A percentile compares a stretch with the other conserved stretches of the same genome.
phyloP scores from a whole-genome alignment of 345 rosid genomes.

The Passiflora organensis region DNA sequence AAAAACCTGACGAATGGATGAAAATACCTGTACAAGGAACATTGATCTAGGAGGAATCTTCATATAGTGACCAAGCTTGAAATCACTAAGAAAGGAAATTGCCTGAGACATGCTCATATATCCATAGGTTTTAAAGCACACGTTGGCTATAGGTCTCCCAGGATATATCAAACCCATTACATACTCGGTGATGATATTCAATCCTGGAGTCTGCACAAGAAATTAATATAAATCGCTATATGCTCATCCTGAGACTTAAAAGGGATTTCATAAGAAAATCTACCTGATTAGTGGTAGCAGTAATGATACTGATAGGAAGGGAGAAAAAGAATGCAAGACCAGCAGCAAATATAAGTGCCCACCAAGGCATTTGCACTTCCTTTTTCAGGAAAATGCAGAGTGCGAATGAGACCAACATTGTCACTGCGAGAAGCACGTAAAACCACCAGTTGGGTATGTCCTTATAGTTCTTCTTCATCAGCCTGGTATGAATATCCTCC shows the following conservation, averaged over 20 bases:
- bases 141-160: slow-evolving; percentile 20
- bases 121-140: slow-evolving; percentile 17
- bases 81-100: slow-evolving; percentile 17
- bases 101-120: slow-evolving; percentile 20
- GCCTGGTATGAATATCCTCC: slow-evolving; percentile 36
- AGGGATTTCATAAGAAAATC: neutral
- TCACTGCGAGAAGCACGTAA: slow-evolving; percentile 24
- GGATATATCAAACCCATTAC: slow-evolving; percentile 11
- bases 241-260: too few species aligned
- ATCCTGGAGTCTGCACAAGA: slow-evolving; percentile 13
- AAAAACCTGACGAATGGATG: neutral
- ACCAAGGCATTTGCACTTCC: slow-evolving; percentile 50
- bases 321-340: slow-evolving; percentile 40
- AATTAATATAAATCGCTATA: too few species aligned
- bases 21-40: slow-evolving; percentile 15
- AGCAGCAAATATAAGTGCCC: slow-evolving; percentile 43
- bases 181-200: slow-evolving; percentile 17
- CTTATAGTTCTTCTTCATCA: slow-evolving; percentile 32
- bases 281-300: slow-evolving; percentile 52
- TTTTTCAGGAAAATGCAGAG: slow-evolving; percentile 30
- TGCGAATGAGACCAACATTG: slow-evolving; percentile 21
- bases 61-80: slow-evolving; percentile 23
- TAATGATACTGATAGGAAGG: slow-evolving; percentile 42
- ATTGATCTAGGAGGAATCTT: slow-evolving; percentile 23
- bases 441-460: slow-evolving; percentile 51